Percentiles rank a stretch among this genome's conserved stretches.
Conservation (phyloP, 352 stramenopile genomes). For the Globisporangium spiculum region DNA sequence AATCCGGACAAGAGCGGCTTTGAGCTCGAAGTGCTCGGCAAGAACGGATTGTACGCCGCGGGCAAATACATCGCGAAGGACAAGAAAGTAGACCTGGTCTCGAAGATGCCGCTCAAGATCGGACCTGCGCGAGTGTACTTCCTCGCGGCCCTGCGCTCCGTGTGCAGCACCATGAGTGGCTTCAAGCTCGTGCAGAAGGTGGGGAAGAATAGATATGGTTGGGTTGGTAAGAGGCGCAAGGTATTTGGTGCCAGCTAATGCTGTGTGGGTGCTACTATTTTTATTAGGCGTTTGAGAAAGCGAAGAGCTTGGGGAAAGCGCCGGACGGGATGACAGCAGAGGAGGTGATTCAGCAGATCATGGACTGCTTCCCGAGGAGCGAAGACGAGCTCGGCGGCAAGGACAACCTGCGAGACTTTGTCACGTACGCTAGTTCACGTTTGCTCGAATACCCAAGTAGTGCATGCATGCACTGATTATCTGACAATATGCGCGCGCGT, state of each 20-base stretch:
- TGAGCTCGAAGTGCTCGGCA: slow-evolving; percentile 73
- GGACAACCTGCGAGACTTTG: slow-evolving; percentile 60
- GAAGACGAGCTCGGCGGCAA: slow-evolving; percentile 73
- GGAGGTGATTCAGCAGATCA: slow-evolving; percentile 68
- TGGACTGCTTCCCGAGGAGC: slow-evolving; percentile 71
- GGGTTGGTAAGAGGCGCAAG: too few species aligned
- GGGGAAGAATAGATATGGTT: background rate
- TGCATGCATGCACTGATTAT: too few species aligned
- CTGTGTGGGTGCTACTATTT: background rate
- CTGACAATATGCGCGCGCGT: too few species aligned
- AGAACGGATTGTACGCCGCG: slow-evolving; percentile 76
- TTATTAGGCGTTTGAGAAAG: slow-evolving; percentile 74
- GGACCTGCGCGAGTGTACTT: slow-evolving; percentile 76
- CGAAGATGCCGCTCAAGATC: slow-evolving; percentile 80
- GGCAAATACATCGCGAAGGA: slow-evolving; percentile 75
- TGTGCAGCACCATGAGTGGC: slow-evolving; percentile 78
- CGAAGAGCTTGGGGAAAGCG: slow-evolving; percentile 29
- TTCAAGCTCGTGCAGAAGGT: slow-evolving; percentile 80
- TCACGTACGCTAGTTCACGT: slow-evolving; percentile 40
- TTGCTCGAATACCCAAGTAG: too few species aligned
- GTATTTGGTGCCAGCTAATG: background rate
- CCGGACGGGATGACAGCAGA: slow-evolving; percentile 48
- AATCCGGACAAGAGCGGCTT: slow-evolving; percentile 72
- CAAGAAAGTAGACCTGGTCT: slow-evolving; percentile 59
- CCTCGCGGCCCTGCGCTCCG: slow-evolving; percentile 62